Evolutionary conservation across 306 rosid species (phyloP), one percentile per base, ranked within the genome.

Genomic region (Boehmeria nivea): DNA sequence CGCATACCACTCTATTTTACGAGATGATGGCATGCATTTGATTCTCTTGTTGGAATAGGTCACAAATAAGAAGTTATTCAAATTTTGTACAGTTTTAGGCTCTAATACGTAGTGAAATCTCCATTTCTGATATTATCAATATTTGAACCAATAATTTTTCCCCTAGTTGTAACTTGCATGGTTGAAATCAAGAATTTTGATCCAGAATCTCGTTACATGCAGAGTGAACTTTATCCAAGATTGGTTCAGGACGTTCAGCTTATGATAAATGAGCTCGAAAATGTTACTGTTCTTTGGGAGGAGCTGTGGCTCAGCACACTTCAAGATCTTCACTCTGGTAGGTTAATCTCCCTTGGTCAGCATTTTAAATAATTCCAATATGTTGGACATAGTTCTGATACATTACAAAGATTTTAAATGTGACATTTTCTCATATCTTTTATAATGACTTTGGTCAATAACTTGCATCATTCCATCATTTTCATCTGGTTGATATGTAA

Each of bases 241-340:
- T 56, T 89, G 90, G 78, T 86, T 69, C 94, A 86, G 76, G 95
- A 89, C 76, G 94, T 89, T 57, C 88, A 83, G 75, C 78, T 89
- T 64, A 87, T 89, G 90, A 86, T 89, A 73, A 86, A 77, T 72
- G 97, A 89, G 72, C 86, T 89, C n/a, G 94, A 83, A 70, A 86
- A 89, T 72, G 95, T 83, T 67, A 89, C 97, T 77, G 94, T 89
- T 66, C 97, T 89, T 38, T 89, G 97, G 97, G 97, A 89, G 84
- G 97, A 89, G 72, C 73, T 89, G 73, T 89, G 97, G 97, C 95
- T 89, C 59, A 74, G 95, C 70, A 89, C 97, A 53, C 97, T 89
- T 72, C 97, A 89, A 82, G 97, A 89, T 83, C 86, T 89, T 67
- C 97, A 89, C 57, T 79, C 90, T 64, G 97, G 97, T 89, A 68